Evolutionary conservation across 441 rosid species (phyloP), one percentile per base, ranked within the genome.

Genomic region (Melastoma candidum): DNA sequence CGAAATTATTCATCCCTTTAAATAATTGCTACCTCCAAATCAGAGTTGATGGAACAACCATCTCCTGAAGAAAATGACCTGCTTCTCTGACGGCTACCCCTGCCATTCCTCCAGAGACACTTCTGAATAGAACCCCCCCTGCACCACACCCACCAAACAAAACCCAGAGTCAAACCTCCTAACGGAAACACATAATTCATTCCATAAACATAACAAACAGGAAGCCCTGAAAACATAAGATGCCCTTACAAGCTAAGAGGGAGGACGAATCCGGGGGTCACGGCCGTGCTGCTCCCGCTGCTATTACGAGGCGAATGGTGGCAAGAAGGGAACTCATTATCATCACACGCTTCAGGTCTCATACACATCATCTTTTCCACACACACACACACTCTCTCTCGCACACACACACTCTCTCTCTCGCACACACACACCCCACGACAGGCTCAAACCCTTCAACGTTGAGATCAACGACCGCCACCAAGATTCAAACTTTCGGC

Each of bases 121-220:
- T 68, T 87, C 47, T 78, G 85, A 71, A 87, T 76, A 53, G 85
- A 77, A 61, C 81, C 78, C 68, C 81, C 88, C 73, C 95, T 85
- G 62, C 22, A 56, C 47, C 44, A 63, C 25, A 36, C 49, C 1
- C 36, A 45, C 11, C 43, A n/a, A 59, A 50, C 29, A 12, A 2
- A 1, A 39, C 11, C 17, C 27, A 43, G 44, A 26, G 1, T 1
- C 47, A 43, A 12, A 39, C 9, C 13, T 44, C n/a, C 41, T 32
- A 32, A 32, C 7, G 5, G 5, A 8, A 32, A 32, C 41, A 6
- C 41, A 32, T 32, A 17, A 17, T 17, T 17, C 41, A 32, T 32
- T 32, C 41, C 41, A 32, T 32, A 6, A 51, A 54, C 25, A 26
- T 53, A 48, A 26, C n/a, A 39, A 7, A 54, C 44, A 25, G 50